phyloP scores from a whole-genome alignment of 129 eudicot species.

The Daucus carota region DNA sequence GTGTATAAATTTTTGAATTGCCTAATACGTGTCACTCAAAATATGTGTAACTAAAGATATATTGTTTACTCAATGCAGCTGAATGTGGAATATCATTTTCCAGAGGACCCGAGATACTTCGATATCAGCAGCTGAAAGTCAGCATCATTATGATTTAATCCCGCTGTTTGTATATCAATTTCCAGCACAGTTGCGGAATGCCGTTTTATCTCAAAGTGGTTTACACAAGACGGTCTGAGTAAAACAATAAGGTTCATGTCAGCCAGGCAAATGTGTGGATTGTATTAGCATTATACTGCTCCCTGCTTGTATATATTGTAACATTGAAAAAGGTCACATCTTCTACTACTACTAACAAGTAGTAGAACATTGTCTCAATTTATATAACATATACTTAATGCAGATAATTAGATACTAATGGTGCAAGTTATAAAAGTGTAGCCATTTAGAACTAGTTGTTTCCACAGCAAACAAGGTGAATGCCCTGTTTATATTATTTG shows the following conservation, averaged over 20 bases:
- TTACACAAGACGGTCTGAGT: not conserved
- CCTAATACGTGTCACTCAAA: not conserved
- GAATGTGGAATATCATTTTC: constrained; percentile 71
- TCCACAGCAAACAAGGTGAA: not conserved
- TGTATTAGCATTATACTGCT: not conserved
- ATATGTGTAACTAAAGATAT: constrained; percentile 13
- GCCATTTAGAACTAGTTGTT: not conserved
- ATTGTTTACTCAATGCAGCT: constrained; percentile 44
- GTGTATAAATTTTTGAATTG: not conserved
- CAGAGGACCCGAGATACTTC: constrained; percentile 75
- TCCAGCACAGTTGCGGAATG: not conserved
- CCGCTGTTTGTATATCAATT: constrained; percentile 13
- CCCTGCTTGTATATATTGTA: constrained; percentile 1
- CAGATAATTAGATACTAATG: not conserved
- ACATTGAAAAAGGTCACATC: not conserved
- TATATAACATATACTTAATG: too few relatives aligned
- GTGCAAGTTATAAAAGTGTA: not conserved
- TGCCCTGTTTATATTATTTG: not conserved
- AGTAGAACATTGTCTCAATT: not conserved
- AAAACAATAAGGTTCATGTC: not conserved
- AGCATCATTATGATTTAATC: constrained; percentile 3
- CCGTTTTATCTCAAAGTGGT: constrained; percentile 3
- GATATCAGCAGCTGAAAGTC: constrained; percentile 49
- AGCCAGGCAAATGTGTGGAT: not conserved
- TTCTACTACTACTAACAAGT: not conserved